Base-by-base conservation (phyloP, 495 filamentous ascomycete species). In the Wilcoxina mikolae region DNA sequence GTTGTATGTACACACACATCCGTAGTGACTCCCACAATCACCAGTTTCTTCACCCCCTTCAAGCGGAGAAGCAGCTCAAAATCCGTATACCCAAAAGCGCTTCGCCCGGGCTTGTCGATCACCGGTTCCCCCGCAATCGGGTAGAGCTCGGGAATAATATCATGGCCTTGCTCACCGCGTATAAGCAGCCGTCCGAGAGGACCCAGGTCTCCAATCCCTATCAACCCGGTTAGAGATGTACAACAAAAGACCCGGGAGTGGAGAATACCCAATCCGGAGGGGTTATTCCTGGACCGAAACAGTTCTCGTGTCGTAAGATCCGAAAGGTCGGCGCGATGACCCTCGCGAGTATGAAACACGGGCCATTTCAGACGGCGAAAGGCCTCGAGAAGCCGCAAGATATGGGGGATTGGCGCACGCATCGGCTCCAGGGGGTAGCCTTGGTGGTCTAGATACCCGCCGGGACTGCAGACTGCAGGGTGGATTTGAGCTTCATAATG, bases 1-100 rank as follows among this genome's bases (percentile, higher is more conserved):
- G 80, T 84, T 4, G 72, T 79, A 44, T 72, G 74, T 2, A 85
- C 78, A 56, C 80, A 83, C 3, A 81, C 78, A 62, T 85, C 81
- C 1, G 81, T 83, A 1, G 80, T 84, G 5, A 84, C 81, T 2
- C 81, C 81, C 12, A 71, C 72, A 3, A 85, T 59, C 5, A 84
- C 68, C 28, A 85, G 69, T 58, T 83, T 81, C 53, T 69, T 76
- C 39, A 84, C 61, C 0, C 76, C 77, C 43, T 72, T 75, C 51
- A 76, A 73, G n/a, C 73, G 73, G 25, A 85, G 67, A 29, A 78
- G 61, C 4, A 78, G 69, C 51, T 80, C 74, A 42, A 84, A 76
- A 25, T 82, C 78, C 0, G 81, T 84, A 55, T 83, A 70, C 12
- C 74, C 68, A 58, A 85, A 85, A 1, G 81, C 81, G n/a, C 79